These are phyloP conservation scores for Trametes maxima DNA, from an alignment of 768 basidiomycete genomes.

Conservation along the genomic window DNA sequence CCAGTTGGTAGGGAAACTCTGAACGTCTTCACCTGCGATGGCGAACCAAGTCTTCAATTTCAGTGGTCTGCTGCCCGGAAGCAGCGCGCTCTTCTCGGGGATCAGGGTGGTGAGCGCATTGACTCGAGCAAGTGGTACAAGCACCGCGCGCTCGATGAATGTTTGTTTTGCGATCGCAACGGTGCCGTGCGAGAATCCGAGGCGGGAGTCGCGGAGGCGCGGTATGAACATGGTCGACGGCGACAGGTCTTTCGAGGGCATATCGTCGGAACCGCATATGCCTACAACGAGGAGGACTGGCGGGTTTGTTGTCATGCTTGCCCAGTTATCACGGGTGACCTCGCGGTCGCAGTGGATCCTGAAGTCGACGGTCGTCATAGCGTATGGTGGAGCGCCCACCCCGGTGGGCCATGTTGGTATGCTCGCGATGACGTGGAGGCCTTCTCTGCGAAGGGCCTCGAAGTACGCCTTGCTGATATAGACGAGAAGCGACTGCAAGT, in stretches of 20 bases:
- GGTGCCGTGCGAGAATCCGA: slow-evolving; percentile 26
- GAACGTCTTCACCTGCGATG: slow-evolving; percentile 6
- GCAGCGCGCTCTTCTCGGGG: slow-evolving; percentile 20
- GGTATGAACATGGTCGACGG: too few relatives aligned
- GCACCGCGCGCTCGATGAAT: slow-evolving; percentile 28
- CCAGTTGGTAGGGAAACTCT: slow-evolving; percentile 12
- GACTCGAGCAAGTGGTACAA: slow-evolving; percentile 23
- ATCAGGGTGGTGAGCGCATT: slow-evolving; percentile 32
- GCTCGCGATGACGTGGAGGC: slow-evolving; percentile 31
- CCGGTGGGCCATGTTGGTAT: slow-evolving; percentile 26
- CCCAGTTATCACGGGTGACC: slow-evolving; percentile 14
- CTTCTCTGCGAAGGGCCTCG: slow-evolving; percentile 14
- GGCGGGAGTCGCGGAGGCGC: neutral
- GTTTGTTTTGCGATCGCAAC: slow-evolving; percentile 23
- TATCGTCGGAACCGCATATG: too few relatives aligned
- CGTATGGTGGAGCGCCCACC: slow-evolving; percentile 9
- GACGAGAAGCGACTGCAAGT: slow-evolving; percentile 25
- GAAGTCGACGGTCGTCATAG: slow-evolving; percentile 22
- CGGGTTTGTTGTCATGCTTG: neutral
- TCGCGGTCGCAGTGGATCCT: slow-evolving; percentile 21
- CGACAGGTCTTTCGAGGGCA: too few relatives aligned
- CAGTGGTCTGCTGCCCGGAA: slow-evolving; percentile 21
- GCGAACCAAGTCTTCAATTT: slow-evolving; percentile 25
- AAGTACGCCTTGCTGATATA: slow-evolving; percentile 30
- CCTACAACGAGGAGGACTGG: slow-evolving; percentile 25